phyloP scores from a whole-genome alignment of 2,329 filamentous ascomycete species.

The Basipetospora chlamydospora region DNA sequence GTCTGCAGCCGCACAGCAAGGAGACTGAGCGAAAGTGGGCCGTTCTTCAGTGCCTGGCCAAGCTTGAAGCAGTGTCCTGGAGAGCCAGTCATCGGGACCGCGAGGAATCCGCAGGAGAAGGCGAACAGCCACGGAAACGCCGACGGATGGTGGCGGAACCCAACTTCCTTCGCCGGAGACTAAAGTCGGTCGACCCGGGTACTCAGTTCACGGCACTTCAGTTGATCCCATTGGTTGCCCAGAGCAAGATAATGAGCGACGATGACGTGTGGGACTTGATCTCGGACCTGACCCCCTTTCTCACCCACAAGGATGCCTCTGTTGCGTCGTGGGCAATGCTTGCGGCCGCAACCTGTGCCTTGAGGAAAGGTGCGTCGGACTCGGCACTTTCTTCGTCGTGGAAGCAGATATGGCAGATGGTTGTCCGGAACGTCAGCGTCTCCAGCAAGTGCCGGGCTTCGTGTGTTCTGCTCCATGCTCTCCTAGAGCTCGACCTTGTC shows the following conservation, averaged over 20 bases:
- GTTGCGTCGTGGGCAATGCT: constrained; percentile 73
- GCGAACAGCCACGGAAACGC: constrained; percentile 37
- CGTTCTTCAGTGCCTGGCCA: constrained; percentile 41
- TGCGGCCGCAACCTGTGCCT: constrained; percentile 42
- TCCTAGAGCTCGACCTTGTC: constrained; percentile 53
- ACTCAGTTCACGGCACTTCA: constrained; percentile 39
- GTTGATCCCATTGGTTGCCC: constrained; percentile 40
- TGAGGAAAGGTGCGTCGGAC: constrained; percentile 7
- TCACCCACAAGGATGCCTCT: constrained; percentile 53
- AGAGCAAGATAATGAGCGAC: constrained; percentile 25
- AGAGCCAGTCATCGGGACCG: background rate
- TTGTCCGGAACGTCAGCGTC: constrained; percentile 55
- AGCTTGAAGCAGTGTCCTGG: constrained; percentile 32
- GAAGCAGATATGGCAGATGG: constrained; percentile 63
- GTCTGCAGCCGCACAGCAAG: constrained; percentile 35
- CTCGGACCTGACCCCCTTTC: constrained; percentile 39
- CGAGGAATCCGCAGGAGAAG: constrained; percentile 11
- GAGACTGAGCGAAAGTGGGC: constrained; percentile 47
- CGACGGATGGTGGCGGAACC: constrained; percentile 26
- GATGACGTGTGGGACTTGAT: constrained; percentile 43
- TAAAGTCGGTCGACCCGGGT: constrained; percentile 28
- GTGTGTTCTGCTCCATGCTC: constrained; percentile 54
- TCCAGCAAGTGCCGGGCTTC: constrained; percentile 61
- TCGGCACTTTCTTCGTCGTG: constrained; percentile 29
- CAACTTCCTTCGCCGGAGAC: constrained; percentile 32